Evolutionary conservation across 139 green algal genomes (phyloP).

Genomic region (Asterochloris erici): DNA sequence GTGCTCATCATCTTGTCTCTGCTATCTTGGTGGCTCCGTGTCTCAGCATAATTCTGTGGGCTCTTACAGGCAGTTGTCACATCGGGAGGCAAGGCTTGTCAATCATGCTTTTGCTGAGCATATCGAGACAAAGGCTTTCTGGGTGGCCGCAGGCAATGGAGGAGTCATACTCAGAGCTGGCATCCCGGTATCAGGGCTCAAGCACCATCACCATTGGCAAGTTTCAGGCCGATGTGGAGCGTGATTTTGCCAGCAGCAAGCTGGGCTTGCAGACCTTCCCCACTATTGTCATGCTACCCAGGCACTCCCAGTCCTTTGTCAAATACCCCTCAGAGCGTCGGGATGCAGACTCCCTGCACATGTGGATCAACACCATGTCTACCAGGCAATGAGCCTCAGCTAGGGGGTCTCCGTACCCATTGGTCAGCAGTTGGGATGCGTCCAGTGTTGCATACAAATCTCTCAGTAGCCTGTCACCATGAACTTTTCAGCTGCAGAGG

Average conservation of each 20-base stretch:
- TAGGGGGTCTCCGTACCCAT: too few species aligned
- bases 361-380: conserved; percentile 77
- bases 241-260: conserved; percentile 64
- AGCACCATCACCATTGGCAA: conserved; percentile 65
- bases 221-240: conserved; percentile 81
- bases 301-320: conserved; percentile 44
- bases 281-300: conserved; percentile 82
- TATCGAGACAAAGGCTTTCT: too few species aligned
- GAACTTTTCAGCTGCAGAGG: too few species aligned
- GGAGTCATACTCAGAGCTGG: conserved; percentile 61
- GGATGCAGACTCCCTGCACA: conserved; percentile 75
- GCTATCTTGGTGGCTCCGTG: too few species aligned
- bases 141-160: conserved; percentile 67
- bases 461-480: too few species aligned
- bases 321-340: conserved; percentile 82
- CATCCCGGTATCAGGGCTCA: conserved; percentile 51
- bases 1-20: too few species aligned
- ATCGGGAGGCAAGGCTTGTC: too few species aligned
- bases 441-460: too few species aligned
- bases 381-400: conserved; percentile 16
- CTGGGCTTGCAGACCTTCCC: conserved; percentile 90
- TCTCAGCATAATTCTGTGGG: too few species aligned
- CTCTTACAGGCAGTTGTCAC: too few species aligned
- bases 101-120: too few species aligned
- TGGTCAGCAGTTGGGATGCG: too few species aligned